Evolutionary conservation across 345 rosid genomes (phyloP), one percentile per base, ranked within the genome.

Genomic region (Iberis pinnata): DNA sequence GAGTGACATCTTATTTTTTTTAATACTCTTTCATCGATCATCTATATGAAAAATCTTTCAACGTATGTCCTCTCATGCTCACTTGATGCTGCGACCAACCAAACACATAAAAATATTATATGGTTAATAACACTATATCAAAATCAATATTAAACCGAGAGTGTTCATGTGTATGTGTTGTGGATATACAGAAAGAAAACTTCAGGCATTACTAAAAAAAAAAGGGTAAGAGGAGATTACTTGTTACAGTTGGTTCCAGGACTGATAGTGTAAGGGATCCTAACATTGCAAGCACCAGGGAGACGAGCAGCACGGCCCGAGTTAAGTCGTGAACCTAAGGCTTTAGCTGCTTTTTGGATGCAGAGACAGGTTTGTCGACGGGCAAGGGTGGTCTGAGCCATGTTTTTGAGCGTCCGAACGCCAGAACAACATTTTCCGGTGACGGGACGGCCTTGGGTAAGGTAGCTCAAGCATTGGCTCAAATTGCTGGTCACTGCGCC

Each of bases 211-310:
- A n/a, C n/a, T n/a, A 13, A 19, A 22, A 29, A 41, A 27, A 15
- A 18, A 43, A 36, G 32, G 48, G 47, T 18, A 33, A 15, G 48
- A 58, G 15, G 41, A n/a, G 10, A 26, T 42, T 62, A 80, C 88
- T 5, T 63, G 58, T 38, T 24, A 75, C 88, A 80, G 77, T 77
- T 61, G 33, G 76, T 68, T 67, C 64, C 46, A 25, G 72, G 46
- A 57, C 77, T 73, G 84, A 81, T 74, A 63, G 76, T 74, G 79
- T 75, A 84, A 37, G 88, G 71, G 53, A 84, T 38, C 47, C 36
- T 56, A 51, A 81, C 80, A 5, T 64, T 62, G 49, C 88, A 84
- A 9, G 70, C 65, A 19, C 55, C 8, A 1, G 88, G 88, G 18
- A 84, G 77, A 58, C 60, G 29, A 43, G 70, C 65, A 43, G 70